Conservation (phyloP, 345 rosid genomes). For the Salix udensis region DNA sequence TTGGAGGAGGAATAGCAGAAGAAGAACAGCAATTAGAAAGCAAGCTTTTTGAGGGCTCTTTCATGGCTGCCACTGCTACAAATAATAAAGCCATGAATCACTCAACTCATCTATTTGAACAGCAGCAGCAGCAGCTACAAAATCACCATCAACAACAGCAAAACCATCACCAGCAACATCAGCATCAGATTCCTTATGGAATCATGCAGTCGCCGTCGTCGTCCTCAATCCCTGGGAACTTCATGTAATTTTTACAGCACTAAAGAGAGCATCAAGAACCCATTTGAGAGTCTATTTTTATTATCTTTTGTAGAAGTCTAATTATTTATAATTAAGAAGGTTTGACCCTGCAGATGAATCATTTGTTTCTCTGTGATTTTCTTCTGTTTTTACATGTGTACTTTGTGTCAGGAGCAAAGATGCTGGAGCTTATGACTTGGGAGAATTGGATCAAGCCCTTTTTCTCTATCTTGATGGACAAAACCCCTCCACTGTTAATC, state of each 20-base stretch:
- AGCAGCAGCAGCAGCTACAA: constrained; percentile 36
- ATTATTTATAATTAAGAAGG: neutral
- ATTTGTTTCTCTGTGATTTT: neutral
- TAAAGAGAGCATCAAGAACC: constrained; percentile 1
- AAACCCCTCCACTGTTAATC: constrained; percentile 55
- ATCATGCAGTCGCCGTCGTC: constrained; percentile 49
- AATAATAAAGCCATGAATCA: constrained; percentile 29
- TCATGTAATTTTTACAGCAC: constrained; percentile 46
- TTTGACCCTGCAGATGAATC: neutral
- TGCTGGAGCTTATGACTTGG: constrained; percentile 56
- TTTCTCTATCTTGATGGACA: constrained; percentile 92
- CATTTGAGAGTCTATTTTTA: neutral
- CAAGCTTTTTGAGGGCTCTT: constrained; percentile 19
- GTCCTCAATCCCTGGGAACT: constrained; percentile 48
- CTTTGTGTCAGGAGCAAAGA: constrained; percentile 39
- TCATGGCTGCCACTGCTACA: constrained; percentile 42
- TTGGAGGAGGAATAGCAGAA: neutral
- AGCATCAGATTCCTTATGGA: constrained; percentile 44
- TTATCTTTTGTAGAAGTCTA: neutral
- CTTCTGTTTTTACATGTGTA: neutral
- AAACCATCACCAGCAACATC: constrained; percentile 14
- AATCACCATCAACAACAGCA: constrained; percentile 17
- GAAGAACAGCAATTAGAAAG: neutral
- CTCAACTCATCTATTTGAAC: constrained; percentile 25
- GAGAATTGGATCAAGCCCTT: constrained; percentile 92